Base-by-base conservation (phyloP, 1,284 basidiomycete genomes). In the Ceratobasidium sp. region DNA sequence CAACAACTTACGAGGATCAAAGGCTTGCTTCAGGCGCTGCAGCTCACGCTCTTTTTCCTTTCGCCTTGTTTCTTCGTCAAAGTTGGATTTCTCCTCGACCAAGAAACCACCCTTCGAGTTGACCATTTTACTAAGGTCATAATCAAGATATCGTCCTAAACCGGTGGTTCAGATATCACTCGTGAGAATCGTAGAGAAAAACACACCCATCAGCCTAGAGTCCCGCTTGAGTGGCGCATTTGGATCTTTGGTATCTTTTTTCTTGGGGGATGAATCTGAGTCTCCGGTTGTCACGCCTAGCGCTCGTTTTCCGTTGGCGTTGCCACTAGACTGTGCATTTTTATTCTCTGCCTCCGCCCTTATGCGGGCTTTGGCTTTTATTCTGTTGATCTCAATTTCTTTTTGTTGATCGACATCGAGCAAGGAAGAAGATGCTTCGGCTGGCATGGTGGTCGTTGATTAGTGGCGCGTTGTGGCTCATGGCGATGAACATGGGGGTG, bases 41-140 rank as follows among this genome's bases (percentile, higher is more conserved):
- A 86, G 86, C 83, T 92, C 92, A 50, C 90, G 84, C 77, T 92
- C 89, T 74, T 88, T 89, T 79, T 94, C 92, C 77, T 90, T 91
- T 76, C 89, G 84, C 76, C 85, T 83, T 48, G 85, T 77, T 72
- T 89, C 87, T 76, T 89, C 88, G 77, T 91, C 86, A 50, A 87
- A 83, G 78, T 94, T 90, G 59, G 84, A 79, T 70, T 89, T 90
- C 43, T 96, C 89, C 77, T 96, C 92, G 2, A 96, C 84, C 74
- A 97, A 81, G 81, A 97, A 98, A 0, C 96, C 96, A 67, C 96
- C 96, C 79, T 96, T 92, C 2, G 94, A 92, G 79, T 98, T 97
- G 76, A 93, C 90, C 91, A 97, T 94, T 83, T 97, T 98, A 21
- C 92, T 93, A n/a, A 98, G 81, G 80, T 97, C 95, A 87, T 97